Evolutionary conservation across 1,284 basidiomycete genomes (phyloP), one percentile per base, ranked within the genome.

Genomic region (Cutaneotrichosporon mucoides): DNA sequence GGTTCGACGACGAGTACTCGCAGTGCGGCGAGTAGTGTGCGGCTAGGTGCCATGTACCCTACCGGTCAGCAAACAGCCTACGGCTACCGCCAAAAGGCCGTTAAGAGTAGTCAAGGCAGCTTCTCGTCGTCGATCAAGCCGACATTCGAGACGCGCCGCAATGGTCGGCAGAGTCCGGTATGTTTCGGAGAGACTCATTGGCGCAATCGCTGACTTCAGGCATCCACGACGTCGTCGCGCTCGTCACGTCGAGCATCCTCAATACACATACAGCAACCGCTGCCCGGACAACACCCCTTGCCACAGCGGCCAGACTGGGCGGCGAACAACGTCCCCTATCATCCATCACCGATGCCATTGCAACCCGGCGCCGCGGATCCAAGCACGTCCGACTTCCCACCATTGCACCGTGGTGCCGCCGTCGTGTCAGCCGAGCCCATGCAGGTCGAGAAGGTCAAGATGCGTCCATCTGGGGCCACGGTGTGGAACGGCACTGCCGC

Each of bases 281-380:
- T 62, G 16, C 68, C 73, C 1, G 59, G 66, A 8, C 72, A 75
- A 54, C 73, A 75, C 54, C 75, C 71, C 3, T 64, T 76, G n/a
- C 75, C 75, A 4, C 67, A 70, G 46, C 58, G 71, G 35, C 75
- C 75, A 6, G 73, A 76, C 55, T 76, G 75, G 75, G 69, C 75
- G 11, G 73, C 73, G 0, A 73, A 75, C 60, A 75, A 76, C 47
- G 66, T 76, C 5, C 72, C 70, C 40, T 76, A 76, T 58, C 72
- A 75, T 45, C 73, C 73, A 6, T 69, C 73, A 4, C 68, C 74
- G 9, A 52, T 71, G 48, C 63, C 65, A 9, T 54, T 57, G 3
- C 35, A 16, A 12, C n/a, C 50, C 0, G 55, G 45, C 5, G 43
- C 40, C 8, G 49, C 36, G 10, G 66, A 63, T 11, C 60, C 71